phyloP scores from a whole-genome alignment of 108 stramenopile species.

The Conticribra weissflogii region DNA sequence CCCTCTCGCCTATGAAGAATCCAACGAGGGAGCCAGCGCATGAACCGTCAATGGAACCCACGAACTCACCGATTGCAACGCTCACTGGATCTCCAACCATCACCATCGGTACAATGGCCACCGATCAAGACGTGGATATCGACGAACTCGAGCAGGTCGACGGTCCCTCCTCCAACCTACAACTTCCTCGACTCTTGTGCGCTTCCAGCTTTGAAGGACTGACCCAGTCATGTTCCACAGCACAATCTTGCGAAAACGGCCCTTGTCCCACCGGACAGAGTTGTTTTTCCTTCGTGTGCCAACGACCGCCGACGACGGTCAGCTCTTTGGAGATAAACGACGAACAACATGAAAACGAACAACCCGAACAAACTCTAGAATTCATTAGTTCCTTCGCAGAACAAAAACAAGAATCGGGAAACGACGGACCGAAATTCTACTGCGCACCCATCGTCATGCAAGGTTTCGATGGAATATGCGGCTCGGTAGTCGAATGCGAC shows the following conservation, averaged over 20 bases:
- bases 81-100: too few species aligned
- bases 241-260: neutral
- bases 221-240: neutral
- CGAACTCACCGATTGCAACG: neutral
- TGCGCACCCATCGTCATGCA: neutral
- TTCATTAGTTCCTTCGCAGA: neutral
- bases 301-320: too few species aligned
- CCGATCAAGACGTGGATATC: neutral
- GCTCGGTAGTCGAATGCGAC: neutral
- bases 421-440: neutral
- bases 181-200: neutral
- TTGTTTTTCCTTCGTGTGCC: neutral
- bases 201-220: neutral
- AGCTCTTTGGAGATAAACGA: too few species aligned
- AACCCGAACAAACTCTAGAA: too few species aligned
- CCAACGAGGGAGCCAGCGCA: neutral
- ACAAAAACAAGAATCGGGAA: neutral
- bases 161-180: neutral
- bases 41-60: neutral
- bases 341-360: too few species aligned
- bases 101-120: slow-evolving; percentile 1
- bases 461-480: neutral
- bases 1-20: neutral
- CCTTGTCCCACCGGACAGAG: neutral
- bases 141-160: too few species aligned